Base-by-base conservation (phyloP, 805 yeast species). In the Metschnikowia reukaufii region DNA sequence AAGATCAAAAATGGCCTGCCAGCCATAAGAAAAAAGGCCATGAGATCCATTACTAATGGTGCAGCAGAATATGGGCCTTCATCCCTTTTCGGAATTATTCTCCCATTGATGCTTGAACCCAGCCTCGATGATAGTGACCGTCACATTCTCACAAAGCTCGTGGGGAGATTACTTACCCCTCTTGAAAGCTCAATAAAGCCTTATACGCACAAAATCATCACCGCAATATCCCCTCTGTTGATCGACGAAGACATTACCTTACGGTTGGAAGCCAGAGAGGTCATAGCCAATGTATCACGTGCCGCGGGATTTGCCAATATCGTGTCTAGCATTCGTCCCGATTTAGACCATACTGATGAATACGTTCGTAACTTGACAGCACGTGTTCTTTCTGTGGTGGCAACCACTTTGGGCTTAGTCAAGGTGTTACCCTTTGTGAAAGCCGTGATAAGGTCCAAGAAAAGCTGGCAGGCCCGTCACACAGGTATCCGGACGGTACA, bases 221-320 rank as follows among this genome's bases (percentile, higher is more conserved):
- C 78, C 13, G 96, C 88, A 0, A 76, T 87, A 1, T 80, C 89
- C 44, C 97, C 97, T 0, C 65, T 89, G 46, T 68, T 91, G 31
- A 78, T 87, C 6, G 96, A 90, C 59, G 90, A 86, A 55, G 92
- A 89, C 62, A 70, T 77, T 44, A 74, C 81, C n/a, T 76, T 91
- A 1, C 74, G 96, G 52, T 64, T 79, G 4, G 94, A 88, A 61
- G 94, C 96, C 1, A 73, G 87, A 39, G 96, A 89, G 50, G 79
- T 89, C 23, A 78, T 90, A 15, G 75, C 91, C 0, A 84, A 79
- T 49, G 67, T 92, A 17, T 72, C 96, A 3, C 85, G 82, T 51
- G 88, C 94, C 1, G 91, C 88, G 2, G 98, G 98, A 0, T 66
- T 91, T 29, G 78, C 90, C 0, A 82, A 81, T 27, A 84, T 90